Evolutionary conservation across 148 eudicot species (phyloP).

Genomic region (Mesembryanthemum crystallinum): DNA sequence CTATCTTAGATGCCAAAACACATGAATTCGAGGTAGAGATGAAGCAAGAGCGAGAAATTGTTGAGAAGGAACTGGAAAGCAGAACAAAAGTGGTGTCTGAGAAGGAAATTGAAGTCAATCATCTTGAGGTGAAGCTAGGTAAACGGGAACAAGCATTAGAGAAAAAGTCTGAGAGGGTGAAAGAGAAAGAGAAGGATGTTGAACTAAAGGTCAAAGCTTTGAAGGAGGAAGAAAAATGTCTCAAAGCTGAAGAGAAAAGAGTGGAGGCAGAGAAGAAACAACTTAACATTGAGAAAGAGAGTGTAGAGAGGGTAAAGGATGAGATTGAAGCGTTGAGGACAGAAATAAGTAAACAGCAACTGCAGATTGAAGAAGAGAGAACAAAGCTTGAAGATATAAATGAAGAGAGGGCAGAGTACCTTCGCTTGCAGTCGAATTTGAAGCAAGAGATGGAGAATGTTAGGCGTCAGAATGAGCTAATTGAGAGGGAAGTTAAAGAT

Average conservation of each 20-base stretch:
- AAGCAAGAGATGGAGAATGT: constrained; percentile 68
- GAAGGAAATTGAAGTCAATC: constrained; percentile 56
- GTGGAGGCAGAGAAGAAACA: constrained; percentile 49
- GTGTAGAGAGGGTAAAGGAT: constrained; percentile 36
- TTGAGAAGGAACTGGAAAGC: constrained; percentile 53
- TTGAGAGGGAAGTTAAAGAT: constrained; percentile 63
- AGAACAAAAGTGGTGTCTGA: constrained; percentile 43
- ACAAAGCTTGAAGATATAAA: constrained; percentile 49
- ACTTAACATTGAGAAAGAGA: constrained; percentile 49
- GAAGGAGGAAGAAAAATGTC: constrained; percentile 58
- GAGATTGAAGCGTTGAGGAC: constrained; percentile 54
- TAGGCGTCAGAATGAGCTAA: constrained; percentile 51
- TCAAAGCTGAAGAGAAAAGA: constrained; percentile 52
- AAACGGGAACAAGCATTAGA: constrained; percentile 61
- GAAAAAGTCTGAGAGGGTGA: constrained; percentile 65
- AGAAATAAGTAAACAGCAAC: constrained; percentile 42
- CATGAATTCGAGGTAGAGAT: constrained; percentile 68
- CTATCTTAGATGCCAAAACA: constrained; percentile 33
- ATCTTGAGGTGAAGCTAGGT: constrained; percentile 57
- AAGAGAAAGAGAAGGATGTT: constrained; percentile 71
- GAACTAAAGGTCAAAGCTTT: constrained; percentile 50
- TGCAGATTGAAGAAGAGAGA: constrained; percentile 52
- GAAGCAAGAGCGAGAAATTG: constrained; percentile 46
- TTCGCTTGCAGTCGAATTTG: constrained; percentile 49
- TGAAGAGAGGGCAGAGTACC: constrained; percentile 56